Percentiles rank a stretch among this genome's conserved stretches.
Conservation (phyloP, 2,329 filamentous ascomycete species). For the Phialophora chinensis region DNA sequence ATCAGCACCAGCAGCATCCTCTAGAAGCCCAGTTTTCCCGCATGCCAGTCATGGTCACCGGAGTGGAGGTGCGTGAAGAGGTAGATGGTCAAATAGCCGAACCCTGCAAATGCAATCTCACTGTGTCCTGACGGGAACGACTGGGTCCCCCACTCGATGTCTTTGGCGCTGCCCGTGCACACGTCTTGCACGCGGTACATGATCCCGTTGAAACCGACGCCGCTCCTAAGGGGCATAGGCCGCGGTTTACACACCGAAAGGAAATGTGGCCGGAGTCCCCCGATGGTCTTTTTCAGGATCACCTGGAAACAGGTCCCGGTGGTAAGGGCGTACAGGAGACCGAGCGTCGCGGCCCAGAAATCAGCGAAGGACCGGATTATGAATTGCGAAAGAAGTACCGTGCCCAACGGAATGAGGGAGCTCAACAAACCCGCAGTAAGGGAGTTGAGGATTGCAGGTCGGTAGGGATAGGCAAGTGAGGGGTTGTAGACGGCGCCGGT, state of each 20-base stretch:
- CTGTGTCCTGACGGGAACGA: slow-evolving; percentile 83
- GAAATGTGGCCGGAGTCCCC: slow-evolving; percentile 36
- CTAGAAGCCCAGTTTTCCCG: slow-evolving; percentile 26
- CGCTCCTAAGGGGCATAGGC: not conserved
- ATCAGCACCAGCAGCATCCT: slow-evolving; percentile 62
- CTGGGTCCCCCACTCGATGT: slow-evolving; percentile 81
- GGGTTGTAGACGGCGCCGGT: slow-evolving; percentile 26
- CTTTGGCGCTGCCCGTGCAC: slow-evolving; percentile 74
- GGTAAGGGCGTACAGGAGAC: slow-evolving; percentile 29
- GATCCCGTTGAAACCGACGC: slow-evolving; percentile 42
- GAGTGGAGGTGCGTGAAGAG: slow-evolving; percentile 70
- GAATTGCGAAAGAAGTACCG: slow-evolving; percentile 32
- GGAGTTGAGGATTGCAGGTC: slow-evolving; percentile 27
- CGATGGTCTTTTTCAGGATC: slow-evolving; percentile 37
- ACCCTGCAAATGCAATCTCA: slow-evolving; percentile 77
- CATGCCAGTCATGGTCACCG: slow-evolving; percentile 59
- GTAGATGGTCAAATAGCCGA: slow-evolving; percentile 76
- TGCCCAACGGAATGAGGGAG: slow-evolving; percentile 26
- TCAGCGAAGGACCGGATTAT: slow-evolving; percentile 33
- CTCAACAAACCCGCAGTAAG: slow-evolving; percentile 28
- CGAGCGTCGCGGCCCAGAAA: slow-evolving; percentile 30
- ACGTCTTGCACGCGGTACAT: slow-evolving; percentile 68
- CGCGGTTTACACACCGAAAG: slow-evolving; percentile 33
- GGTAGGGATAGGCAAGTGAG: slow-evolving; percentile 35
- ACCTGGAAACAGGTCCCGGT: slow-evolving; percentile 35